Conservation (phyloP, 768 basidiomycete genomes). For the Neoboletus subvelutipes region DNA sequence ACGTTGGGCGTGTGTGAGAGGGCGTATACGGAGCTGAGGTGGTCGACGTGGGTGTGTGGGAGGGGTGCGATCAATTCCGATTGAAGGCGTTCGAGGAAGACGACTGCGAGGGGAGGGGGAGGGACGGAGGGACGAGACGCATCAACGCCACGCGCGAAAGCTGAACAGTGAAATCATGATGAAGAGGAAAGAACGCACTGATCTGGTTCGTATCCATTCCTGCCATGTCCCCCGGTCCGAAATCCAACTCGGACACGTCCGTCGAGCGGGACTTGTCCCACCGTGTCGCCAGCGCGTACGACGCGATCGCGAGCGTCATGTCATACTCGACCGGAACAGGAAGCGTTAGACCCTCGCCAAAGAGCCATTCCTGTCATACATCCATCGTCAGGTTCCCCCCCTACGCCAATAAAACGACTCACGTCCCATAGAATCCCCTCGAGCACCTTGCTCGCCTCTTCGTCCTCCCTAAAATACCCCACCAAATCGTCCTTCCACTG, state of each 20-base stretch:
- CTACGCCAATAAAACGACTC: conserved; percentile 22
- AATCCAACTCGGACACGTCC: conserved; percentile 49
- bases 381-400: background rate
- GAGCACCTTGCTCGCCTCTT: conserved; percentile 57
- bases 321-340: conserved; percentile 80
- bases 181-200: conserved; percentile 39
- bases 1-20: conserved; percentile 56
- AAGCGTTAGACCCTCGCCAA: conserved; percentile 72
- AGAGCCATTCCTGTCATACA: conserved; percentile 65
- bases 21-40: conserved; percentile 54
- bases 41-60: conserved; percentile 54
- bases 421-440: conserved; percentile 80
- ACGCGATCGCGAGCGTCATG: conserved; percentile 61
- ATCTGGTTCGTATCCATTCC: conserved; percentile 75
- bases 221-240: conserved; percentile 59
- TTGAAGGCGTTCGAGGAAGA: conserved; percentile 80
- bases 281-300: conserved; percentile 66
- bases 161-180: too few relatives aligned
- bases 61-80: conserved; percentile 48
- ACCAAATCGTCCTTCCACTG: conserved; percentile 85
- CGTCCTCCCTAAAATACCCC: conserved; percentile 59
- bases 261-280: conserved; percentile 68
- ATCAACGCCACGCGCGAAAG: background rate
- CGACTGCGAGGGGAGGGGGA: conserved; percentile 44
- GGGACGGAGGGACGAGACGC: background rate